phyloP scores from a whole-genome alignment of 1,284 basidiomycete genomes.

The Anthracocystis panici-leucophaei region DNA sequence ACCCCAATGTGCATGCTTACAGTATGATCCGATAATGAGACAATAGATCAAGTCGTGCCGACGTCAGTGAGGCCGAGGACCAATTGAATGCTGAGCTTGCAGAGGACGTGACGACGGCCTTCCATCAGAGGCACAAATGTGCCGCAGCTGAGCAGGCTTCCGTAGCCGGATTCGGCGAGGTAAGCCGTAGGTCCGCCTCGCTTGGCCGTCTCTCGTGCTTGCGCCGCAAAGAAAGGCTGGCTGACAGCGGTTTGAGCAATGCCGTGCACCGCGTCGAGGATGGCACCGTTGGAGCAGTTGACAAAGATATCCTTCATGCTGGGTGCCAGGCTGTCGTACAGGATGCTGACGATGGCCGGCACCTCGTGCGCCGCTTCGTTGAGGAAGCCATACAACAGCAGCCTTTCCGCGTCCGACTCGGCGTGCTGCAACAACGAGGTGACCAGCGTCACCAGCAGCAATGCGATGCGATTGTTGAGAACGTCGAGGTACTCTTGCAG shows the following conservation, averaged over 20 bases:
- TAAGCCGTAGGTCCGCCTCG: constrained; percentile 62
- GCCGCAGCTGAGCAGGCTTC: constrained; percentile 62
- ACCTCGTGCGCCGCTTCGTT: constrained; percentile 58
- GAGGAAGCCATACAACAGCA: constrained; percentile 61
- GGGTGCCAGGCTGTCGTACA: constrained; percentile 61
- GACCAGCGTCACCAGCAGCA: constrained; percentile 61
- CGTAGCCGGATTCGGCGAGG: constrained; percentile 62
- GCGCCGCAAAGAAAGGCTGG: constrained; percentile 65
- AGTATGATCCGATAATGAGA: constrained; percentile 1
- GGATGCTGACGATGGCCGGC: constrained; percentile 65
- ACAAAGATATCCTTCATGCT: constrained; percentile 61
- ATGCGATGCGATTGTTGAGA: constrained; percentile 59
- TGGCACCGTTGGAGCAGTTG: constrained; percentile 60
- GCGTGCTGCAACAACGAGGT: constrained; percentile 61
- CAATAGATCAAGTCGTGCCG: constrained; percentile 32
- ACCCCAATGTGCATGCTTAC: neutral
- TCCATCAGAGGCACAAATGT: constrained; percentile 55
- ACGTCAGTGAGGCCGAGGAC: constrained; percentile 60
- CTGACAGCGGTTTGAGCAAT: constrained; percentile 61
- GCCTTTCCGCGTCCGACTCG: constrained; percentile 55
- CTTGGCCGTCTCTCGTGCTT: constrained; percentile 61
- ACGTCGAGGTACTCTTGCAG: constrained; percentile 55
- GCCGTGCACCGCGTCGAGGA: constrained; percentile 61
- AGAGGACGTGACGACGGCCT: constrained; percentile 46
- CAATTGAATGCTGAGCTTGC: constrained; percentile 58